A percentile compares a stretch with the other conserved stretches of the same genome.
Conservation (phyloP, 371 early-diverging fungal genomes). For the Mortierella sp. region DNA sequence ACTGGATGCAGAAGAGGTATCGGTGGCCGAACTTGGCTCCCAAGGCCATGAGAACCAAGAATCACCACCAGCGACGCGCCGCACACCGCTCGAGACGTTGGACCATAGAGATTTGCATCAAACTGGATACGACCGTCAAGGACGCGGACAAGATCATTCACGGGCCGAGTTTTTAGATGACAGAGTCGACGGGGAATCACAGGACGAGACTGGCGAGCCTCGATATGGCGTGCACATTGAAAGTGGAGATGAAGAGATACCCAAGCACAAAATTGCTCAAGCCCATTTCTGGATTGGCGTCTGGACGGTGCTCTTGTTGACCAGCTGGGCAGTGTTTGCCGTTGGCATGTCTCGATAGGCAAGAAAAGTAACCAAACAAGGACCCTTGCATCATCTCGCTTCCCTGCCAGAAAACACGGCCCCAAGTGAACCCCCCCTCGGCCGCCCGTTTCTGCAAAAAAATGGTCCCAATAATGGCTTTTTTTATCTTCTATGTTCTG, state of each 20-base stretch:
- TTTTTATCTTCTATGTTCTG: constrained; percentile 1
- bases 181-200: constrained; percentile 7
- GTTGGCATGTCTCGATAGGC: constrained; percentile 17
- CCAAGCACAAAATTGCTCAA: constrained; percentile 29
- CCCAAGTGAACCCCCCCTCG: too few species aligned
- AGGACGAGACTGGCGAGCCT: constrained; percentile 32
- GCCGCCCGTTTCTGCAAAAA: too few species aligned
- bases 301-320: constrained; percentile 33
- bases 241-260: constrained; percentile 44
- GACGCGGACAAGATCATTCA: neutral
- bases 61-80: neutral
- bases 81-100: neutral
- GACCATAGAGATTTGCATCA: neutral
- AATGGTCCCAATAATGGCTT: too few species aligned
- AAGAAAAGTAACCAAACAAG: too few species aligned
- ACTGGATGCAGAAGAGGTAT: constrained; percentile 44
- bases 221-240: constrained; percentile 47
- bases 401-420: too few species aligned
- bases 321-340: constrained; percentile 49
- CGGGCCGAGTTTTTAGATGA: constrained; percentile 8
- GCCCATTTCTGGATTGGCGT: constrained; percentile 50
- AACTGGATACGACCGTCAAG: neutral
- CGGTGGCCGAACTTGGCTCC: constrained; percentile 35
- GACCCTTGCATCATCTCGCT: too few species aligned
- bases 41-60: neutral